Percentiles rank a stretch among this genome's conserved stretches.
Evolutionary conservation across 495 filamentous ascomycete species (phyloP).

Genomic region (Xylaria longipes): DNA sequence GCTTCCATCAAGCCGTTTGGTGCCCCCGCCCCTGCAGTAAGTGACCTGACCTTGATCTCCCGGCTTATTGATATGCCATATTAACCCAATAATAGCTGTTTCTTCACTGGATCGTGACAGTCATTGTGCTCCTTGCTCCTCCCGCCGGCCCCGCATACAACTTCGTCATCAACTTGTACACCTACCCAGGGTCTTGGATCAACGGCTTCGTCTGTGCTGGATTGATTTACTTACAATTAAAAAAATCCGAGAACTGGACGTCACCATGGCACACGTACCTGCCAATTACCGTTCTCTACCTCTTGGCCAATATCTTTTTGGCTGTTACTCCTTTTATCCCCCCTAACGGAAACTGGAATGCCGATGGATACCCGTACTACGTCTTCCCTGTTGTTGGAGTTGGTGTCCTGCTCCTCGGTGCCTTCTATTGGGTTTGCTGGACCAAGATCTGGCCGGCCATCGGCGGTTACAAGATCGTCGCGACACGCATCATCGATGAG

Average conservation of each 20-base stretch:
- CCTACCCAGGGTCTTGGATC: conserved; percentile 53
- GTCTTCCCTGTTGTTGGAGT: conserved; percentile 59
- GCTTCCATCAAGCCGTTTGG: conserved; percentile 71
- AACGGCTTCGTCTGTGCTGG: conserved; percentile 65
- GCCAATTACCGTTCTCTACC: conserved; percentile 49
- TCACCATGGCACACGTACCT: conserved; percentile 52
- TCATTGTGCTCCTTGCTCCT: conserved; percentile 54
- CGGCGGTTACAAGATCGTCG: conserved; percentile 54
- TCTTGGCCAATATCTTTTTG: conserved; percentile 58
- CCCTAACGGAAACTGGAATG: conserved; percentile 57
- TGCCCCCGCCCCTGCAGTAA: conserved; percentile 53
- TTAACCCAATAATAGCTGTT: conserved; percentile 41
- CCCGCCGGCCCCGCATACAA: conserved; percentile 51
- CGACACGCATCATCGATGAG: conserved; percentile 45
- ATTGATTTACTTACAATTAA: conserved; percentile 51
- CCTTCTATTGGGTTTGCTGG: conserved; percentile 59
- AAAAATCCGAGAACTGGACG: conserved; percentile 50
- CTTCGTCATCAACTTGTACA: conserved; percentile 48
- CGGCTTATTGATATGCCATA: not conserved
- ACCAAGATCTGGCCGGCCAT: conserved; percentile 52
- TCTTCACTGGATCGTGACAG: conserved; percentile 54
- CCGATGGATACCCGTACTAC: conserved; percentile 58
- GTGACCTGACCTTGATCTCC: conserved; percentile 20
- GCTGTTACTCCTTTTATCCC: conserved; percentile 59
- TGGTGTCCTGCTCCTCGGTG: conserved; percentile 53